Evolutionary conservation across 1,139 yeast genomes (phyloP).

Genomic region (Casaregolazyma suthepensis): DNA sequence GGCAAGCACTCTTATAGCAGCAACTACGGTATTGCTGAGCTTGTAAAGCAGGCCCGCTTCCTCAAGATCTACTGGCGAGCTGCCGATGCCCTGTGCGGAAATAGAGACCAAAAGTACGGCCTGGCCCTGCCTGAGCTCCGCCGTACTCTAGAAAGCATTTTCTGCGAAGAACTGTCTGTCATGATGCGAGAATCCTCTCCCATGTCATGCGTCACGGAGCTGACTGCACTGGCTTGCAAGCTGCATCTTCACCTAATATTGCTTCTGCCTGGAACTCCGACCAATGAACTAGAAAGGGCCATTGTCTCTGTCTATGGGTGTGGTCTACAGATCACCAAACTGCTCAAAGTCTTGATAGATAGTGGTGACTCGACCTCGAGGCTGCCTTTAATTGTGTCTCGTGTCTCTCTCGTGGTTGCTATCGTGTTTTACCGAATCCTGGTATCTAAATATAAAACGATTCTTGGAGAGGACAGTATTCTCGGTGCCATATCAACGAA

Average conservation of each 20-base stretch:
- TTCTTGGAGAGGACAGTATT: slow-evolving; percentile 10
- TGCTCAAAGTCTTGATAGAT: slow-evolving; percentile 8
- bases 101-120: slow-evolving; percentile 19
- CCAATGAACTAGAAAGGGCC: slow-evolving; percentile 15
- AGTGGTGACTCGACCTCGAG: not conserved
- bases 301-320: slow-evolving; percentile 17
- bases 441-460: slow-evolving; percentile 10
- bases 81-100: slow-evolving; percentile 17
- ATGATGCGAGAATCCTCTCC: slow-evolving; percentile 14
- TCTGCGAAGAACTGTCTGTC: slow-evolving; percentile 15
- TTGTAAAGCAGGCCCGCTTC: slow-evolving; percentile 14
- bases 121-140: slow-evolving; percentile 17
- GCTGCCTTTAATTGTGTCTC: not conserved
- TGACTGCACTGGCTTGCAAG: slow-evolving; percentile 18
- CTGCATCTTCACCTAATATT: slow-evolving; percentile 19
- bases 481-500: slow-evolving; percentile 12
- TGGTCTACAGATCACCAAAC: slow-evolving; percentile 14
- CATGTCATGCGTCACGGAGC: slow-evolving; percentile 17
- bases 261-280: slow-evolving; percentile 18
- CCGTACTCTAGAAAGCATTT: slow-evolving; percentile 15
- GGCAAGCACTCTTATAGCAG: not conserved
- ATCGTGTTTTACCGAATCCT: slow-evolving; percentile 7
- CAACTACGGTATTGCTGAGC: slow-evolving; percentile 11
- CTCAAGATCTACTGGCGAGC: slow-evolving; percentile 12
- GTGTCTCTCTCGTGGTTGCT: not conserved